Conservation (phyloP, 192 early-diverging fungal genomes). For the Coemansia umbellata region DNA sequence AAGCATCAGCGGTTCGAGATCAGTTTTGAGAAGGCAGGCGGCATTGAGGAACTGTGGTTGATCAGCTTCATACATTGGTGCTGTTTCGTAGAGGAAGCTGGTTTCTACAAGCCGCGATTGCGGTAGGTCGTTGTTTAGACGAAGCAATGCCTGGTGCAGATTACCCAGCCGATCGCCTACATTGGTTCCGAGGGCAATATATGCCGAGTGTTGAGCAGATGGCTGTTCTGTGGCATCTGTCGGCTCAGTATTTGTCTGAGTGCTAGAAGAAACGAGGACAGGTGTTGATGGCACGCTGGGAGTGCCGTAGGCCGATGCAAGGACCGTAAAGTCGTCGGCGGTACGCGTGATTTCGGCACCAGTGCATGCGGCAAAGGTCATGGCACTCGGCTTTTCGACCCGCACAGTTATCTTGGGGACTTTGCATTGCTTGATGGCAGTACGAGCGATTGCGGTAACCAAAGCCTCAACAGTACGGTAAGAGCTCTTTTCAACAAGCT, state of each 20-base stretch:
- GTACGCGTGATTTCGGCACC: slow-evolving; percentile 88
- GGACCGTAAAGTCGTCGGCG: slow-evolving; percentile 43
- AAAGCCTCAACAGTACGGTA: slow-evolving; percentile 97
- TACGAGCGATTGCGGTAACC: slow-evolving; percentile 73
- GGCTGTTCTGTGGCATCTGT: background rate
- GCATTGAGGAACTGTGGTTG: slow-evolving; percentile 92
- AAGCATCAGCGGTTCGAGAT: slow-evolving; percentile 67
- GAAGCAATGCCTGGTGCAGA: slow-evolving; percentile 68
- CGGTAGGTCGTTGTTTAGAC: slow-evolving; percentile 27
- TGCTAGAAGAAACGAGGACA: background rate
- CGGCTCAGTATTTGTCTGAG: background rate
- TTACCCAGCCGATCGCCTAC: slow-evolving; percentile 78
- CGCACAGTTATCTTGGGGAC: slow-evolving; percentile 85
- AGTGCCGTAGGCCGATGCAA: slow-evolving; percentile 7
- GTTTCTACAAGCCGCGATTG: slow-evolving; percentile 70
- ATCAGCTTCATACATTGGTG: slow-evolving; percentile 93
- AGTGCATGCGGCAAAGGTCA: slow-evolving; percentile 85
- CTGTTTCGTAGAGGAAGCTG: slow-evolving; percentile 94
- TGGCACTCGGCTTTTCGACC: slow-evolving; percentile 93
- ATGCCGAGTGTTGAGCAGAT: slow-evolving; percentile 50
- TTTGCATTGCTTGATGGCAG: slow-evolving; percentile 73
- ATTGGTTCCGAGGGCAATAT: slow-evolving; percentile 88
- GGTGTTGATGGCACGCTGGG: slow-evolving; percentile 17
- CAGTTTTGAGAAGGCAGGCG: slow-evolving; percentile 78
- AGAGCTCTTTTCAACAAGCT: slow-evolving; percentile 78